phyloP scores from a whole-genome alignment of 306 rosid genomes.

The Fragaria vesca region DNA sequence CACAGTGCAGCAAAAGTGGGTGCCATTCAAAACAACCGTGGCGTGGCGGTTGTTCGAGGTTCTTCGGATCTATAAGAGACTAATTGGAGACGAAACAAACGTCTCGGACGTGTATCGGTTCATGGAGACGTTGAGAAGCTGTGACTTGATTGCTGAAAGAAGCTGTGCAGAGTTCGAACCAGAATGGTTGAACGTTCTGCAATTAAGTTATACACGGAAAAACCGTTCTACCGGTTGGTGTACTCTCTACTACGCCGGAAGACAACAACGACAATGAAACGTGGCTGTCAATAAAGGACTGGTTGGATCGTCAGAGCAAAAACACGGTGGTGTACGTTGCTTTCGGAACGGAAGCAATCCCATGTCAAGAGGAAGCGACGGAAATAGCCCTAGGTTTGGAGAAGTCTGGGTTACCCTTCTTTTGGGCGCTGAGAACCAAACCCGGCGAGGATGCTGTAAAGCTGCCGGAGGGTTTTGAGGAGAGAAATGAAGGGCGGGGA shows the following conservation, averaged over 20 bases:
- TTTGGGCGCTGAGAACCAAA: not conserved
- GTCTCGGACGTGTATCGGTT: conserved; percentile 10
- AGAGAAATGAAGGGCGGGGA: not conserved
- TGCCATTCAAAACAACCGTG: conserved; percentile 28
- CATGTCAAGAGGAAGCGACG: conserved; percentile 8
- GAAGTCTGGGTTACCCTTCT: not conserved
- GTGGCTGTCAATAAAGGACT: conserved; percentile 5
- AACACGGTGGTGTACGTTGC: conserved; percentile 47
- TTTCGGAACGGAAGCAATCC: conserved; percentile 48
- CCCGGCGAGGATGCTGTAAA: not conserved
- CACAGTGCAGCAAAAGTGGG: conserved; percentile 31
- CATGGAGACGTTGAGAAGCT: not conserved
- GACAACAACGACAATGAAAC: not conserved
- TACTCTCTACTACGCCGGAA: not conserved
- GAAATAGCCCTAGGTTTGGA: conserved; percentile 2
- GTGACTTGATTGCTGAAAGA: conserved; percentile 19
- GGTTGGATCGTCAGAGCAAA: conserved; percentile 40
- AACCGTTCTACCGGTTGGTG: conserved; percentile 7
- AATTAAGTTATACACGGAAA: not conserved
- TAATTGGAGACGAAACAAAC: not conserved
- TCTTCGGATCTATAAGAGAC: not conserved
- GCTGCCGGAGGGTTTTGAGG: not conserved
- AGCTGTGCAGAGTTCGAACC: conserved; percentile 15
- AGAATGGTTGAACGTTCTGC: conserved; percentile 17
- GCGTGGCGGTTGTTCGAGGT: conserved; percentile 31